These are phyloP conservation scores for Comarum palustre DNA, from an alignment of 306 rosid genomes.

Conservation along the genomic window DNA sequence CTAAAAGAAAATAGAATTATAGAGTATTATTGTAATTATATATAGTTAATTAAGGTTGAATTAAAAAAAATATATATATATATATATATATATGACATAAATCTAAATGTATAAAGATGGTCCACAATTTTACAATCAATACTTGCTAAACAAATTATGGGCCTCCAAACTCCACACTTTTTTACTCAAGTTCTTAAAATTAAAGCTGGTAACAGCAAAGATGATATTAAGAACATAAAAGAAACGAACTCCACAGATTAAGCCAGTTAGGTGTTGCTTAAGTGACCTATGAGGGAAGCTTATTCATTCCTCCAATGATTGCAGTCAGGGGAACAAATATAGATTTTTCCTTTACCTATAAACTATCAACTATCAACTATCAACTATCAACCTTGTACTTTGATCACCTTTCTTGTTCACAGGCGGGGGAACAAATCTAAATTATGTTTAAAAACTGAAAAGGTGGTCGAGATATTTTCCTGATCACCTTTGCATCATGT, in stretches of 20 bases:
- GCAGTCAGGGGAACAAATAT: conserved; percentile 16
- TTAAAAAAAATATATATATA: no score
- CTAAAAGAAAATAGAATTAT: no score
- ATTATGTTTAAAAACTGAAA: not conserved
- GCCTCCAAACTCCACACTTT: no score
- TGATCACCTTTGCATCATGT: not conserved
- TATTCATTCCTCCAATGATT: not conserved
- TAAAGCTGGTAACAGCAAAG: not conserved
- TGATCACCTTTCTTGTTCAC: not conserved
- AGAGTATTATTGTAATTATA: no score
- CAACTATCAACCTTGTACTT: not conserved
- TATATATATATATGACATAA: no score
- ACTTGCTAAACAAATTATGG: no score
- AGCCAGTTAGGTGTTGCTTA: not conserved
- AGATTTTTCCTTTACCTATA: not conserved
- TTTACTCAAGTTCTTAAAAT: not conserved
- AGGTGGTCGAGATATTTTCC: no score
- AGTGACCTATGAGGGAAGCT: not conserved
- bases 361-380: no score
- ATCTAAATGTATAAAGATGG: no score
- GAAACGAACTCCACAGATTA: not conserved
- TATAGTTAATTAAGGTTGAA: no score
- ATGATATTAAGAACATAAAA: no score
- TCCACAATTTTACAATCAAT: no score
- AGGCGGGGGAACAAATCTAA: conserved; percentile 10